These are phyloP conservation scores for Staphylotrichum longicolle DNA, from an alignment of 495 filamentous ascomycete species.

Conservation along the genomic window DNA sequence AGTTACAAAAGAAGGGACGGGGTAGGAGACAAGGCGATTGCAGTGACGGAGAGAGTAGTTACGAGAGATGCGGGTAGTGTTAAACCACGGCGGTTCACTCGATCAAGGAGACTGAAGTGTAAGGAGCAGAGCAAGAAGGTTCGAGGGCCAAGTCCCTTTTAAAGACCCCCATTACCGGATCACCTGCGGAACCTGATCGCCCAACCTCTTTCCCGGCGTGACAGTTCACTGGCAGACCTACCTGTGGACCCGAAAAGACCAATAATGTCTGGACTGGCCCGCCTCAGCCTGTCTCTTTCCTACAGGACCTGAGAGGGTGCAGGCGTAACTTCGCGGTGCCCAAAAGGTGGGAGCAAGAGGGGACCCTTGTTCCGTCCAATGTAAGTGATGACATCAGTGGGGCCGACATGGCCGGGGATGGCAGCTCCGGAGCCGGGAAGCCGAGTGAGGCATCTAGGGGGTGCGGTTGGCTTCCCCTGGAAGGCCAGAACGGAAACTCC, in stretches of 20 bases:
- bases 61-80: too few species aligned
- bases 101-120: too few species aligned
- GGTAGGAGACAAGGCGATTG: too few species aligned
- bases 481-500: too few species aligned
- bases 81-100: too few species aligned
- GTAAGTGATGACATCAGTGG: conserved; percentile 11
- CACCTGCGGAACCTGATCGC: not conserved
- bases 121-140: not conserved
- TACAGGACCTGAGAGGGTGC: too few species aligned
- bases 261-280: too few species aligned
- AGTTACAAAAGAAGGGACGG: not conserved
- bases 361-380: not conserved
- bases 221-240: not conserved
- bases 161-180: not conserved
- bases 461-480: too few species aligned
- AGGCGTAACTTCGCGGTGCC: not conserved
- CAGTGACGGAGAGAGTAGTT: too few species aligned
- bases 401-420: not conserved
- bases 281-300: too few species aligned
- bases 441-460: not conserved
- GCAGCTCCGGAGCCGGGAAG: not conserved
- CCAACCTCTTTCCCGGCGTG: not conserved
- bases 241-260: too few species aligned
- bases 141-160: not conserved
- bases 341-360: not conserved